Evolutionary conservation across 2,329 filamentous ascomycete species (phyloP), one percentile per base, ranked within the genome.

Genomic region (Fusarium praegraminearum): DNA sequence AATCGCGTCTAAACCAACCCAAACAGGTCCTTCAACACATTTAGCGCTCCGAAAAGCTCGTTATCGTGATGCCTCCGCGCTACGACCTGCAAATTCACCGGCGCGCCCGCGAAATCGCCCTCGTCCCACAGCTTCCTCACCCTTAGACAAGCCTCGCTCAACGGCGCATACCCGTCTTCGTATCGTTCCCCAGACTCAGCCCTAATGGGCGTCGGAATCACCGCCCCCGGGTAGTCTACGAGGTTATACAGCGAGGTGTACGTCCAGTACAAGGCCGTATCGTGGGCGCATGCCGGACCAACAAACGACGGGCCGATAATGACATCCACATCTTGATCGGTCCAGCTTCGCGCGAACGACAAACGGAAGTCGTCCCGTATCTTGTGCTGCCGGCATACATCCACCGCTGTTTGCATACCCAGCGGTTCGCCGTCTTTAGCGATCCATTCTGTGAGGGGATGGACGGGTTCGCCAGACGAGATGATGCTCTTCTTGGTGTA

Each of bases 381-480:
- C 18, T 69, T 64, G 7, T 70, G 68, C 4, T 51, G 52, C 20
- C 52, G 9, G 2, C 52, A 70, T 7, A 74, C 26, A 10, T 58
- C 58, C 8, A 69, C 40, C 3, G 73, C 75, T 0, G 62, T 62
- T 8, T 71, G 67, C 49, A 75, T 75, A 0, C 72, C 63, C 0
- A 16, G 7, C 1, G 69, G 56, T 20, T 77, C 74, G 13, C 74
- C 77, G n/a, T 78, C 76, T 30, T 71, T 69, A 56, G 76, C 70
- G 41, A 77, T 76, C 80, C 80, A 83, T 57, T 83, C 71, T 10
- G 80, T 85, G 3, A 86, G 75, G 0, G 80, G 75, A 13, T 80
- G 79, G n/a, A 80, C 67, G 0, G 84, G 84, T 66, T 86, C 84
- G 11, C 80, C 81, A 0, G 80, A 76, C 12, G 75, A 67, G 1